Evolutionary conservation across 1,284 basidiomycete genomes (phyloP).

Genomic region (Malassezia obtusa): DNA sequence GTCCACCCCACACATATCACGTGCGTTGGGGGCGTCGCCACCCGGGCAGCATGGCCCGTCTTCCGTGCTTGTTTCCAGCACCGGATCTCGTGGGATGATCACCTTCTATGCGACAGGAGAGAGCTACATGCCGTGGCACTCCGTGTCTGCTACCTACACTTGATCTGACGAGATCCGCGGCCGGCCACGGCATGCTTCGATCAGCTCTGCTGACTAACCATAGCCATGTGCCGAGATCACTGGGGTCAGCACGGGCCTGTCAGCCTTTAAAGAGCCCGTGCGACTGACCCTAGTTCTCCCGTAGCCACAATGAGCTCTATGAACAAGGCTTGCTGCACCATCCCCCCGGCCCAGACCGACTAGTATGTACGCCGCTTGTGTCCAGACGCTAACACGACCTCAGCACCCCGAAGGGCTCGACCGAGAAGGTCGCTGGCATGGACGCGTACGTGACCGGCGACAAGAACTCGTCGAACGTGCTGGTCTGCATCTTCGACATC

Average conservation of each 20-base stretch:
- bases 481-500: slow-evolving; percentile 59
- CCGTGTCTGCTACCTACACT: slow-evolving; percentile 2
- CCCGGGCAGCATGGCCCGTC: too few species aligned
- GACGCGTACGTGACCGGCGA: slow-evolving; percentile 43
- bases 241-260: slow-evolving; percentile 1
- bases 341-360: slow-evolving; percentile 51
- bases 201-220: neutral
- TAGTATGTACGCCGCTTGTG: slow-evolving; percentile 43
- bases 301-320: slow-evolving; percentile 7
- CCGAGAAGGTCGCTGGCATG: slow-evolving; percentile 29
- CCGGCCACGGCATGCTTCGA: neutral
- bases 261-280: neutral
- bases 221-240: neutral
- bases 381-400: neutral
- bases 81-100: neutral
- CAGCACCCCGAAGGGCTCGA: slow-evolving; percentile 52
- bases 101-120: neutral
- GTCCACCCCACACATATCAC: slow-evolving; percentile 2
- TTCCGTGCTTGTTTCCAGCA: too few species aligned
- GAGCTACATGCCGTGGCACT: slow-evolving; percentile 1
- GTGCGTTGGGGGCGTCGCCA: neutral
- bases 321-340: slow-evolving; percentile 51
- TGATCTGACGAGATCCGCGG: neutral
- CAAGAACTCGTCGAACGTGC: slow-evolving; percentile 52
- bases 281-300: neutral